phyloP scores from a whole-genome alignment of 306 rosid species.

The Rosa persica region DNA sequence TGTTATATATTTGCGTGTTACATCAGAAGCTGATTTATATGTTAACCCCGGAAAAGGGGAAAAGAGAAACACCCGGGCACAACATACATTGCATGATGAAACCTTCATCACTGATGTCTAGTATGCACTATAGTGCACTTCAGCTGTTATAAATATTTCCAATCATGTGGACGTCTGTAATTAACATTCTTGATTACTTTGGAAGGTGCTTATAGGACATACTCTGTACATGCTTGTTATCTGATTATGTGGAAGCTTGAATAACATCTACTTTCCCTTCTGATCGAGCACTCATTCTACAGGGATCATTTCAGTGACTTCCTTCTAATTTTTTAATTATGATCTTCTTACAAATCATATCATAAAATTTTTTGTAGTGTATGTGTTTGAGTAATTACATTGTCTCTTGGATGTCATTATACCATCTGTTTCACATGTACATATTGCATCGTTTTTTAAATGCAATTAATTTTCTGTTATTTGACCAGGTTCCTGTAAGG shows the following conservation, averaged over 20 bases:
- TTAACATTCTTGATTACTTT: not conserved
- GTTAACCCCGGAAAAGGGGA: not conserved
- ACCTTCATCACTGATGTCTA: too few relatives aligned
- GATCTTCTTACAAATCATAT: not conserved
- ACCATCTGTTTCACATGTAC: not conserved
- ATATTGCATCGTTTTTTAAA: not conserved
- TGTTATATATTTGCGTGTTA: not conserved
- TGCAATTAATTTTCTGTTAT: not conserved
- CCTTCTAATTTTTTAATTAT: not conserved
- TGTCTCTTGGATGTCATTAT: not conserved
- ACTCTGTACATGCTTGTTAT: not conserved
- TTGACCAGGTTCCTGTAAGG: conserved; percentile 62
- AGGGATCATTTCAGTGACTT: not conserved
- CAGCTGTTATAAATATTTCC: too few relatives aligned
- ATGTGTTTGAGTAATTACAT: not conserved
- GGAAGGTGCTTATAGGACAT: not conserved
- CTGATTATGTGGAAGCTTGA: not conserved
- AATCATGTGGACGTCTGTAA: too few relatives aligned
- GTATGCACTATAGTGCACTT: too few relatives aligned
- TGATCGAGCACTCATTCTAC: not conserved
- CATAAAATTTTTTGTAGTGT: not conserved
- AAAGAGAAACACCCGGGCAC: not conserved
- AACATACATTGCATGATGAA: not conserved
- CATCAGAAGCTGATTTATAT: not conserved
- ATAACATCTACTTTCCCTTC: too few relatives aligned